phyloP scores from a whole-genome alignment of 208 protist genomes.

The Leishmania amazonensis region DNA sequence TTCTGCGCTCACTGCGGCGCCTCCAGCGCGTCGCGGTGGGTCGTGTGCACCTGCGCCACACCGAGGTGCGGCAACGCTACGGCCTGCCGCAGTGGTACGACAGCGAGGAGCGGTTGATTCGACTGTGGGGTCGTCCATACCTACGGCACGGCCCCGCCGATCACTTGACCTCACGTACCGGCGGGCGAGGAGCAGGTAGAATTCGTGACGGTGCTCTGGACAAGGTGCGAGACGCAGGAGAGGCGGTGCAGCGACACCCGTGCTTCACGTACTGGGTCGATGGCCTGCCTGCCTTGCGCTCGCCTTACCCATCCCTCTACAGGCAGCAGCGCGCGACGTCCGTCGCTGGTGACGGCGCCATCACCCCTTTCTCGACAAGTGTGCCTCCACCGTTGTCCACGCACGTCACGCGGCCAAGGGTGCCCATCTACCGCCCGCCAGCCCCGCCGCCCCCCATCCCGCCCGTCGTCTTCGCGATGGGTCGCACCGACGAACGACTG shows the following conservation, averaged over 20 bases:
- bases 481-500: conserved; percentile 55
- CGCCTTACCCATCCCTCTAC: conserved; percentile 15
- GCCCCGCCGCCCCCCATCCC: conserved; percentile 8
- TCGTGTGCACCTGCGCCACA: conserved; percentile 36
- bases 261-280: conserved; percentile 24
- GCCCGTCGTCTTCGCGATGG: conserved; percentile 35
- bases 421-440: conserved; percentile 18
- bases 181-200: background rate
- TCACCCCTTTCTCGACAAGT: background rate
- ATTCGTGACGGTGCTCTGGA: background rate
- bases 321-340: background rate
- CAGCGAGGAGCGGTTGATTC: conserved; percentile 21
- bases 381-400: conserved; percentile 9
- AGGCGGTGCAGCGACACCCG: conserved; percentile 26
- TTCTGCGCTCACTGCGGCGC: conserved; percentile 54
- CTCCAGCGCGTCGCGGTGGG: conserved; percentile 48
- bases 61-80: background rate
- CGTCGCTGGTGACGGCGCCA: background rate
- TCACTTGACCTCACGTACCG: background rate
- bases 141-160: background rate
- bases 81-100: conserved; percentile 45
- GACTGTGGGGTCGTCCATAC: conserved; percentile 27
- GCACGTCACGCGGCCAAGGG: conserved; percentile 1
- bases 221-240: background rate
- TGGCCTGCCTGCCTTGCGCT: background rate